These are phyloP conservation scores for Termitomyces sp. DNA, from an alignment of 768 basidiomycete species.

Conservation along the genomic window DNA sequence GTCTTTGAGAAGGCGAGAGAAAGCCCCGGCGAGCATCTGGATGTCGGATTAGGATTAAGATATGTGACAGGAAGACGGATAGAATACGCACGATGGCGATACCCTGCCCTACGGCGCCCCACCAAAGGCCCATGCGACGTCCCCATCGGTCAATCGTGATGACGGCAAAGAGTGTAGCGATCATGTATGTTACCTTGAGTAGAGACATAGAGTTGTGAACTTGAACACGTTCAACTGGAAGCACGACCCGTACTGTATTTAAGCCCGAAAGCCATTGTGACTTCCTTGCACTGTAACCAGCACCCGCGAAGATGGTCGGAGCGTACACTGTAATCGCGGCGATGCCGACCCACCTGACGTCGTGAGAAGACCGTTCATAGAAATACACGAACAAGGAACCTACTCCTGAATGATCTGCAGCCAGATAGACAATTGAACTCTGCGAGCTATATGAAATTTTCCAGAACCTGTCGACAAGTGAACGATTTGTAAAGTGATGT, in stretches of 20 bases:
- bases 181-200: constrained; percentile 37
- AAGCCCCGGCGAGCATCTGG: constrained; percentile 38
- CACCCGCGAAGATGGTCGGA: constrained; percentile 40
- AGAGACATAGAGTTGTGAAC: background rate
- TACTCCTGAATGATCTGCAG: constrained; percentile 43
- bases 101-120: constrained; percentile 42
- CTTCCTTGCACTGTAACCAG: constrained; percentile 39
- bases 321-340: constrained; percentile 45
- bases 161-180: constrained; percentile 36
- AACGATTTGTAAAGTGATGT: background rate
- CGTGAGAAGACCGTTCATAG: background rate
- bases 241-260: constrained; percentile 29
- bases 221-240: background rate
- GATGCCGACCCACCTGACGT: constrained; percentile 38
- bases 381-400: constrained; percentile 6
- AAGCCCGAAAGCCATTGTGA: constrained; percentile 41
- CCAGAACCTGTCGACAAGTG: constrained; percentile 20
- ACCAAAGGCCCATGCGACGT: constrained; percentile 40
- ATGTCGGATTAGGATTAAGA: background rate
- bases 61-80: background rate
- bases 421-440: constrained; percentile 41
- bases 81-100: constrained; percentile 19
- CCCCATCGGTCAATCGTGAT: constrained; percentile 43
- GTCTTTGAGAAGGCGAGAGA: constrained; percentile 36
- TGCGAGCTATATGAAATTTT: constrained; percentile 36